phyloP scores from a whole-genome alignment of 2,329 filamentous ascomycete species.

The Rhynchosporium agropyri region DNA sequence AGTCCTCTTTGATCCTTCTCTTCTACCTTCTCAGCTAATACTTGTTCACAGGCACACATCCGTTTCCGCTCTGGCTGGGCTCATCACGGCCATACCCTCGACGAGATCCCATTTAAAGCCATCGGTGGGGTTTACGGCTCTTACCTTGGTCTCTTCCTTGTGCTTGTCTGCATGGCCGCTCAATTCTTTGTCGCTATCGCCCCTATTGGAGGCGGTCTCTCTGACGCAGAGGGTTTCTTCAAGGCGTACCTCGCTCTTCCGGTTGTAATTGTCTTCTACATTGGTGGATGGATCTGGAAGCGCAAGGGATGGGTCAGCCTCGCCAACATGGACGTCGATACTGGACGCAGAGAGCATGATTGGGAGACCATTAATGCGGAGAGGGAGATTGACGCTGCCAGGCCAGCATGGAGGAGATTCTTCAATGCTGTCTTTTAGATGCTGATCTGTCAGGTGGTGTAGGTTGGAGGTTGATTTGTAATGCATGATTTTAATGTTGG shows the following conservation, averaged over 20 bases:
- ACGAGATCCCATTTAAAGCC: slow-evolving; percentile 64
- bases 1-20: slow-evolving; percentile 59
- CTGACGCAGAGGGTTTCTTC: slow-evolving; percentile 58
- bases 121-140: slow-evolving; percentile 61
- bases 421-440: slow-evolving; percentile 7
- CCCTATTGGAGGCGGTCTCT: slow-evolving; percentile 49
- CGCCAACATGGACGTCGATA: slow-evolving; percentile 25
- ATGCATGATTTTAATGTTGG: no score
- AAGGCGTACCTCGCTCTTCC: slow-evolving; percentile 55
- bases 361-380: slow-evolving; percentile 8
- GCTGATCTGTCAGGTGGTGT: no score
- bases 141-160: slow-evolving; percentile 59
- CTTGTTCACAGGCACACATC: slow-evolving; percentile 55
- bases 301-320: slow-evolving; percentile 45
- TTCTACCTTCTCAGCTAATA: slow-evolving; percentile 62
- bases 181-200: slow-evolving; percentile 43
- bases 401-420: slow-evolving; percentile 3
- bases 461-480: no score
- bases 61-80: slow-evolving; percentile 54
- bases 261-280: slow-evolving; percentile 47
- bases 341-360: slow-evolving; percentile 12
- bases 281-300: slow-evolving; percentile 48
- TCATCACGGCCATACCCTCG: slow-evolving; percentile 56
- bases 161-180: slow-evolving; percentile 47
- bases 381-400: background rate